Evolutionary conservation across 495 filamentous ascomycete genomes (phyloP).

Genomic region (Neurospora sp.): DNA sequence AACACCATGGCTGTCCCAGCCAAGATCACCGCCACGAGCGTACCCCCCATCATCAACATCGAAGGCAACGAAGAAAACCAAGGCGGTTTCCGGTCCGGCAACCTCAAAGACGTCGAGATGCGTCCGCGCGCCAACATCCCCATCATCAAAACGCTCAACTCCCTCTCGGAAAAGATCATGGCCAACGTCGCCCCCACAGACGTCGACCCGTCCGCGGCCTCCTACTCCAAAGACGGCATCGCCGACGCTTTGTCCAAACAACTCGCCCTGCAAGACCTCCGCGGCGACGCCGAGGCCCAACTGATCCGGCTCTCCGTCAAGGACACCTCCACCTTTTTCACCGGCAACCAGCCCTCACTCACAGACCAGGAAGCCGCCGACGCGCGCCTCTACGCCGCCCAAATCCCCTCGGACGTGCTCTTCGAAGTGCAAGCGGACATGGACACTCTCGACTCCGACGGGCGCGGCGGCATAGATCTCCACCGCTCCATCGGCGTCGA

Average conservation of each 20-base stretch:
- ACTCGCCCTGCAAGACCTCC: conserved; percentile 73
- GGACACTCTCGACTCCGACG: conserved; percentile 35
- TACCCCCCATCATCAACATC: conserved; percentile 84
- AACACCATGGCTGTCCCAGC: conserved; percentile 44
- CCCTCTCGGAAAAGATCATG: conserved; percentile 81
- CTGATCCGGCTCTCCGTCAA: conserved; percentile 78
- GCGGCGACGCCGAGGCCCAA: conserved; percentile 57
- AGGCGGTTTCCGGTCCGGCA: conserved; percentile 55
- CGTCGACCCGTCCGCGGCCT: conserved; percentile 29
- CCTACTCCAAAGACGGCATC: conserved; percentile 46
- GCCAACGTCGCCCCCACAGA: conserved; percentile 73
- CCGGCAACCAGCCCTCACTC: conserved; percentile 41
- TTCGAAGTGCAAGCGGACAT: conserved; percentile 53
- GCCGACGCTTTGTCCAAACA: conserved; percentile 68
- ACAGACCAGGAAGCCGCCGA: conserved; percentile 36
- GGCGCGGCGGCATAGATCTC: conserved; percentile 43
- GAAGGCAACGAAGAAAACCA: conserved; percentile 91
- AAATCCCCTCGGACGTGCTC: conserved; percentile 59
- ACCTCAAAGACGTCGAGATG: conserved; percentile 82
- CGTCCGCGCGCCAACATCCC: conserved; percentile 46
- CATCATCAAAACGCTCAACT: conserved; percentile 79
- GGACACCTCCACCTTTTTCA: conserved; percentile 74
- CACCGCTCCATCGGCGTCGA: conserved; percentile 48
- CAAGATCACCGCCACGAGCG: conserved; percentile 44
- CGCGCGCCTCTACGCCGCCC: conserved; percentile 47